Conservation (phyloP, 208 protist genomes). For the Acanthamoeba lugdunensis region DNA sequence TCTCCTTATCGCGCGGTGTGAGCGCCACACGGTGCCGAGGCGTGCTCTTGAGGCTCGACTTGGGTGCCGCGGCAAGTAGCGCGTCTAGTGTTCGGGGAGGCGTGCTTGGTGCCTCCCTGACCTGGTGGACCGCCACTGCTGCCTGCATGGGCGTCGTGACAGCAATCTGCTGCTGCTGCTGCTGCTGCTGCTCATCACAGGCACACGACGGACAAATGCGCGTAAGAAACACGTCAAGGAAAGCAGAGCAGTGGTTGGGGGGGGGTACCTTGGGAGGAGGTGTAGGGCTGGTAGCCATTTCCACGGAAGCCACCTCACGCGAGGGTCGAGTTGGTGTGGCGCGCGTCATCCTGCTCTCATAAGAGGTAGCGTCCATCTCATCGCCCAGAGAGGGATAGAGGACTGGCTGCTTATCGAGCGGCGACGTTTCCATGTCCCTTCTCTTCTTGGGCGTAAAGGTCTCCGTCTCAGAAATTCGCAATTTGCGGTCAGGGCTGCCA, state of each 20-base stretch:
- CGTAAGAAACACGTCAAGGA: neutral
- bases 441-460: conserved; percentile 20
- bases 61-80: neutral
- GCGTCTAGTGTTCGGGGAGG: neutral
- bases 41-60: conserved; percentile 21
- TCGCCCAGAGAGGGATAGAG: neutral
- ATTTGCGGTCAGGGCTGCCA: neutral
- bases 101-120: neutral
- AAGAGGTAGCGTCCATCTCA: neutral
- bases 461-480: neutral
- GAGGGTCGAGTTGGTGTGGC: neutral
- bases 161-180: neutral
- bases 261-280: neutral
- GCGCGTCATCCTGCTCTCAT: neutral
- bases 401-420: neutral
- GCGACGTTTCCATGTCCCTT: neutral
- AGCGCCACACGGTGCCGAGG: conserved; percentile 41
- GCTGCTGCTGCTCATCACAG: too few species aligned
- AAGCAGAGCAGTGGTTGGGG: neutral
- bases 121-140: neutral
- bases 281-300: neutral
- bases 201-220: neutral
- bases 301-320: neutral
- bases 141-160: neutral
- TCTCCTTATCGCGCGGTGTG: conserved; percentile 42